phyloP scores from a whole-genome alignment of 2,329 filamentous ascomycete species.

The Xylaria sp. region DNA sequence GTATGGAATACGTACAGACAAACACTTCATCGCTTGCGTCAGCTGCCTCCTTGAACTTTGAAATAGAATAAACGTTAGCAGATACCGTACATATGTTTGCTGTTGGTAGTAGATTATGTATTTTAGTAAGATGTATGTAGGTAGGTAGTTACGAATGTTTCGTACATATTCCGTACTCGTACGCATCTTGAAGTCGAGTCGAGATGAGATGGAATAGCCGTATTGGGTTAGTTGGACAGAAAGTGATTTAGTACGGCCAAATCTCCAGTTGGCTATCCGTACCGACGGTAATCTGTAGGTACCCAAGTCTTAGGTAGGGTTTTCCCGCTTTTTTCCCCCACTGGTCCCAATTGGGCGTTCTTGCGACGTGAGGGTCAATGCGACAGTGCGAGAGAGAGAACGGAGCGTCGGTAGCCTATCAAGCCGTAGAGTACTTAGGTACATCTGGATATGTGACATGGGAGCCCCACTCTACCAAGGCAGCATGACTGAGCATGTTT shows the following conservation, averaged over 20 bases:
- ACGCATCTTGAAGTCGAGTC: not conserved
- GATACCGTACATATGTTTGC: too few species aligned
- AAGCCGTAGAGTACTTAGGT: not conserved
- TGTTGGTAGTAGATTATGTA: too few species aligned
- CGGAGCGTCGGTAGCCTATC: constrained; percentile 13
- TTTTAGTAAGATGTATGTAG: too few species aligned
- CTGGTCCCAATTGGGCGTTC: constrained; percentile 9
- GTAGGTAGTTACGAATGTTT: not conserved
- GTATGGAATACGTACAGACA: too few species aligned
- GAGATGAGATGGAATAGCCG: not conserved
- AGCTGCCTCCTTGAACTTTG: too few species aligned
- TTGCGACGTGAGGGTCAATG: constrained; percentile 13
- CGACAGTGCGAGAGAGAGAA: constrained; percentile 14
- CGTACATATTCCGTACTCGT: not conserved
- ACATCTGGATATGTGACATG: not conserved
- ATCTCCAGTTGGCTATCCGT: not conserved
- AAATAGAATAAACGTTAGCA: too few species aligned
- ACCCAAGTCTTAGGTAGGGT: not conserved
- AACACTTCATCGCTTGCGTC: too few species aligned
- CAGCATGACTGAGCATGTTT: constrained; percentile 13
- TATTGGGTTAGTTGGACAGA: not conserved
- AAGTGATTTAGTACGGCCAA: not conserved
- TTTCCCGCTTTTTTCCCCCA: not conserved
- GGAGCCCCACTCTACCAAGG: not conserved
- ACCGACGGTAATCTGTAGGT: not conserved